phyloP scores from a whole-genome alignment of 176 grass and related monocot species.

The Cocos nucifera region DNA sequence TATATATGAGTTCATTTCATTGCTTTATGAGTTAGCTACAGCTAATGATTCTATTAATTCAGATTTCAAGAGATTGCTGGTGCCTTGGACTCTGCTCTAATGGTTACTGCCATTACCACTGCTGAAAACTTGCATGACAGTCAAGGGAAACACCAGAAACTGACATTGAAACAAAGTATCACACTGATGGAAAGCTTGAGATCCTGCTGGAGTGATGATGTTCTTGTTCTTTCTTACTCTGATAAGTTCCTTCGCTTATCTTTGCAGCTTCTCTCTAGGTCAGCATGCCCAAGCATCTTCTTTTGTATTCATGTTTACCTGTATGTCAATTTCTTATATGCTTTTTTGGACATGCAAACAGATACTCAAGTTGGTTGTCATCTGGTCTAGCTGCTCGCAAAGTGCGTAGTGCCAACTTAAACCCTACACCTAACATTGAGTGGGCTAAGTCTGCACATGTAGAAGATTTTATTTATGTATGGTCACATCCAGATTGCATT shows the following conservation, averaged over 20 bases:
- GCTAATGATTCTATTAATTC: constrained; percentile 29
- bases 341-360: constrained; percentile 24
- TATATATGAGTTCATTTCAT: constrained; percentile 7
- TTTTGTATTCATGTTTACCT: too few species aligned
- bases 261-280: constrained; percentile 96
- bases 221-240: constrained; percentile 79
- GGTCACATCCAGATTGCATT: constrained; percentile 8
- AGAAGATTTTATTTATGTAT: constrained; percentile 93
- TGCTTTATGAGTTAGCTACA: too few species aligned
- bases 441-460: constrained; percentile 68
- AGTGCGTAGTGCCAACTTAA: constrained; percentile 40
- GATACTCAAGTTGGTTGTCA: constrained; percentile 87
- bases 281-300: constrained; percentile 3
- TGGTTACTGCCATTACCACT: constrained; percentile 34
- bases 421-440: constrained; percentile 39
- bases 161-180: constrained; percentile 78
- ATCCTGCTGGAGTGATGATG: constrained; percentile 82
- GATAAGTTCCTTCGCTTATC: constrained; percentile 94
- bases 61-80: constrained; percentile 99
- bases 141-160: constrained; percentile 28
- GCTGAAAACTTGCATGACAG: constrained; percentile 24
- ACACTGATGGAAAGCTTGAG: constrained; percentile 81
- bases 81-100: constrained; percentile 72
- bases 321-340: constrained; percentile 4
- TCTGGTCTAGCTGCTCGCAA: constrained; percentile 62